These are phyloP conservation scores for Agrocybe pediades DNA, from an alignment of 768 basidiomycete species.

Conservation along the genomic window DNA sequence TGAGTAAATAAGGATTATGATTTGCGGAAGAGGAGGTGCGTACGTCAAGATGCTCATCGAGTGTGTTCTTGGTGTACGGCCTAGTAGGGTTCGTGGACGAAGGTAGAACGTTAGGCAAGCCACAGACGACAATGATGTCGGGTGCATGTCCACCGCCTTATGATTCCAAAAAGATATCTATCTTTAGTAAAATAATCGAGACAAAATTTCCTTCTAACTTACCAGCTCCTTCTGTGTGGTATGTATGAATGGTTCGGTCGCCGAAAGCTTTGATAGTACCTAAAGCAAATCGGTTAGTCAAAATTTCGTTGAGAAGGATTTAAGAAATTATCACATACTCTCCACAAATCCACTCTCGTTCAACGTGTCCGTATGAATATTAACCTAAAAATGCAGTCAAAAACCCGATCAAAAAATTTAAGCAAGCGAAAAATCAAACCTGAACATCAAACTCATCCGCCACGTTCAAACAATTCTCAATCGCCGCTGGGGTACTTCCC, in stretches of 20 bases:
- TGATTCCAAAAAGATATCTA: not conserved
- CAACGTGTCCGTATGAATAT: constrained; percentile 96
- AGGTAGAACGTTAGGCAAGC: constrained; percentile 85
- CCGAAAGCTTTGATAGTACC: constrained; percentile 91
- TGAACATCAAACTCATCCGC: constrained; percentile 94
- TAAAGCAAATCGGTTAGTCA: constrained; percentile 24
- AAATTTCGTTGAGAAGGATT: too few relatives aligned
- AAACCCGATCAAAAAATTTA: not conserved
- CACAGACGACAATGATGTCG: constrained; percentile 97
- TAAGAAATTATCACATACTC: constrained; percentile 66
- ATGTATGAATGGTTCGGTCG: constrained; percentile 91
- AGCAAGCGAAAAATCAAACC: constrained; percentile 40
- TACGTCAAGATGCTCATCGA: constrained; percentile 97
- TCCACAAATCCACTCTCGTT: constrained; percentile 99
- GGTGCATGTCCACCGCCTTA: constrained; percentile 94
- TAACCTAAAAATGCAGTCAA: constrained; percentile 55
- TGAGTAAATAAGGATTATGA: not conserved
- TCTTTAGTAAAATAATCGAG: not conserved
- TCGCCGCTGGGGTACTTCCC: constrained; percentile 88
- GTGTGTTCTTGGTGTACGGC: constrained; percentile 87
- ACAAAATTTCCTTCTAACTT: constrained; percentile 11
- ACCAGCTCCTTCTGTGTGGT: constrained; percentile 97
- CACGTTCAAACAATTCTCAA: constrained; percentile 74
- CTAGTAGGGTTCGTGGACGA: constrained; percentile 97
- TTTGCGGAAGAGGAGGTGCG: constrained; percentile 22